A percentile compares a stretch with the other conserved stretches of the same genome.
These are phyloP conservation scores for Vicia sativa DNA, from an alignment of 306 rosid genomes.

Conservation along the genomic window DNA sequence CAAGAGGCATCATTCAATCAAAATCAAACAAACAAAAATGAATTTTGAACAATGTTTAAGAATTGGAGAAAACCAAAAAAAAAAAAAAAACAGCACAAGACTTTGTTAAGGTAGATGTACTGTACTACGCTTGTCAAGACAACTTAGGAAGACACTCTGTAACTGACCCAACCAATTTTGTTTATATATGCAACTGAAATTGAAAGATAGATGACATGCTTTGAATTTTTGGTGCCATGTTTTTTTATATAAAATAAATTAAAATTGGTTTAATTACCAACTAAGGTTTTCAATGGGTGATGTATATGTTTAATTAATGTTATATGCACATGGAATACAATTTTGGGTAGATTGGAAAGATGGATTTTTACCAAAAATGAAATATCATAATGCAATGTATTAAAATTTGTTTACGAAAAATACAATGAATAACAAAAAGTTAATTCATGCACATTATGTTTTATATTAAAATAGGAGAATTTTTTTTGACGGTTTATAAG, in stretches of 20 bases:
- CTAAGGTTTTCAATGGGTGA: no score
- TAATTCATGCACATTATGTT: background rate
- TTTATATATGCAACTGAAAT: background rate
- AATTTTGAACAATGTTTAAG: background rate
- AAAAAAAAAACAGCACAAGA: background rate
- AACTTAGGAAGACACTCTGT: background rate
- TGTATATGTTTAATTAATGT: no score
- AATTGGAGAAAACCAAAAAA: background rate
- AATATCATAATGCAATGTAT: background rate
- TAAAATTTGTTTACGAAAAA: background rate
- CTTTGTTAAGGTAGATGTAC: background rate
- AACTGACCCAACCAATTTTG: background rate
- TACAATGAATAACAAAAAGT: background rate
- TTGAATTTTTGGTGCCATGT: background rate
- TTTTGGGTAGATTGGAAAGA: background rate
- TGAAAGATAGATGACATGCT: background rate
- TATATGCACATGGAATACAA: no score
- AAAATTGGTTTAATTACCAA: no score
- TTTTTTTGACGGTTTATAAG: no score
- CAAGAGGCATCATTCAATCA: conserved; percentile 58
- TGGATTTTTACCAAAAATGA: background rate
- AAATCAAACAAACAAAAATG: conserved; percentile 34
- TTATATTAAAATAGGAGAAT: no score
- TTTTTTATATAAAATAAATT: no score
- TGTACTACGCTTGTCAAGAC: background rate